Percentiles rank a stretch among this genome's conserved stretches.
Conservation (phyloP, 164 flowering plant genomes). For the Piper longum region DNA sequence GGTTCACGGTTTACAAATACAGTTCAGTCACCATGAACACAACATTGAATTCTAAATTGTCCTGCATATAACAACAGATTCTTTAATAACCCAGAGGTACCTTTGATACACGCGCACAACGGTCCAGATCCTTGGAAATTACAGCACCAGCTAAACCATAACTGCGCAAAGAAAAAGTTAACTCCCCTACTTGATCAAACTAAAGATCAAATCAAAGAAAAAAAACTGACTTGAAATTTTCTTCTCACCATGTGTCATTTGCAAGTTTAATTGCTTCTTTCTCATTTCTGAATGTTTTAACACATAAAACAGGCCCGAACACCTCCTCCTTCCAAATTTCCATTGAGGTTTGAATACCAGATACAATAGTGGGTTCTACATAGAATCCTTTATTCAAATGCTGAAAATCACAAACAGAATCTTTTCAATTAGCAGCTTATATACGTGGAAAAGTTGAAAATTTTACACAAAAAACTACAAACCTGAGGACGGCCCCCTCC, state of each 20-base stretch:
- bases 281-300: slow-evolving; percentile 74
- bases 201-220: background rate
- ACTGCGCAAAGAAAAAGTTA: slow-evolving; percentile 20
- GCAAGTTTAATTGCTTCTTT: slow-evolving; percentile 92
- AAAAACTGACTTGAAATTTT: background rate
- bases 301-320: slow-evolving; percentile 93
- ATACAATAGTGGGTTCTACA: slow-evolving; percentile 73
- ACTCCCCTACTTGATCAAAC: slow-evolving; percentile 1
- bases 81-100: slow-evolving; percentile 17
- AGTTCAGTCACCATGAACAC: background rate
- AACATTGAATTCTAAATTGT: background rate
- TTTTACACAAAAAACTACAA: slow-evolving; percentile 2
- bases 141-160: slow-evolving; percentile 93
- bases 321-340: slow-evolving; percentile 98
- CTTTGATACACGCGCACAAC: slow-evolving; percentile 82
- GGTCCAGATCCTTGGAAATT: slow-evolving; percentile 70
- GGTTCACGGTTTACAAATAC: too few relatives aligned
- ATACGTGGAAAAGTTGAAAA: slow-evolving; percentile 1
- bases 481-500: slow-evolving; percentile 89
- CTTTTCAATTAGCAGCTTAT: background rate
- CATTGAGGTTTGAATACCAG: slow-evolving; percentile 76
- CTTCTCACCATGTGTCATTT: slow-evolving; percentile 69
- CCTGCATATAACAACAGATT: background rate
- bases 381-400: slow-evolving; percentile 79
- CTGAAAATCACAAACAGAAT: slow-evolving; percentile 26